A percentile compares a stretch with the other conserved stretches of the same genome.
Evolutionary conservation across 495 filamentous ascomycete species (phyloP).

Genomic region (Penicillium samsonianum): DNA sequence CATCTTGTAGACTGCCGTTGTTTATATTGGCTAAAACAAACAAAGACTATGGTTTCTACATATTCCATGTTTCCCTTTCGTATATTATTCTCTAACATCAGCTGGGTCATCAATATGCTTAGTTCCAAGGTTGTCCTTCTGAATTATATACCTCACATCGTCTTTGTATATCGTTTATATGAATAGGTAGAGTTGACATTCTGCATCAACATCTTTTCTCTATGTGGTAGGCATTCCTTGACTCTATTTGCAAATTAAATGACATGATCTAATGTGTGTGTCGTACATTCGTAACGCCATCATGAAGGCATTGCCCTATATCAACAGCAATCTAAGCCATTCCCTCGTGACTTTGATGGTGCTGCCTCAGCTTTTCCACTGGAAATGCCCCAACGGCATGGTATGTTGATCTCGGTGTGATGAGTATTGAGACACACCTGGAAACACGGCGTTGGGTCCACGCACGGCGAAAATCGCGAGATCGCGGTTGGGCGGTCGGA

Average conservation of each 20-base stretch:
- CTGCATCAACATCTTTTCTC: not conserved
- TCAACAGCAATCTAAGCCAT: not conserved
- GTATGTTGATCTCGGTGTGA: not conserved
- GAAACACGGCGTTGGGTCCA: not conserved
- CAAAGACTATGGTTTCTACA: not conserved
- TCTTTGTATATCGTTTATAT: not conserved
- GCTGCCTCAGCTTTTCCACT: not conserved
- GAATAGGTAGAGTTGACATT: not conserved
- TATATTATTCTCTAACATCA: not conserved
- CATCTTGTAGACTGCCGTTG: not conserved
- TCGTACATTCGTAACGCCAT: slow-evolving; percentile 13
- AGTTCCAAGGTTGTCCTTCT: not conserved
- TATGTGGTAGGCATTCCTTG: not conserved
- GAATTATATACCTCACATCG: not conserved
- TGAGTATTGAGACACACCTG: not conserved
- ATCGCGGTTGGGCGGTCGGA: not conserved
- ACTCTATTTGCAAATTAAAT: slow-evolving; percentile 4
- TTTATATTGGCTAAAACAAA: not conserved
- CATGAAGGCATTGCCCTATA: not conserved
- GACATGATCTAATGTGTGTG: slow-evolving; percentile 8
- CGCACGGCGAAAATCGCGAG: not conserved
- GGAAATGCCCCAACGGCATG: not conserved
- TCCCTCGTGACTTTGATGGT: not conserved
- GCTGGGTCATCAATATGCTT: not conserved
- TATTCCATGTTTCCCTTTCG: not conserved